These are phyloP conservation scores for Epicoccum nigrum DNA, from an alignment of 2,329 filamentous ascomycete species.

Conservation along the genomic window DNA sequence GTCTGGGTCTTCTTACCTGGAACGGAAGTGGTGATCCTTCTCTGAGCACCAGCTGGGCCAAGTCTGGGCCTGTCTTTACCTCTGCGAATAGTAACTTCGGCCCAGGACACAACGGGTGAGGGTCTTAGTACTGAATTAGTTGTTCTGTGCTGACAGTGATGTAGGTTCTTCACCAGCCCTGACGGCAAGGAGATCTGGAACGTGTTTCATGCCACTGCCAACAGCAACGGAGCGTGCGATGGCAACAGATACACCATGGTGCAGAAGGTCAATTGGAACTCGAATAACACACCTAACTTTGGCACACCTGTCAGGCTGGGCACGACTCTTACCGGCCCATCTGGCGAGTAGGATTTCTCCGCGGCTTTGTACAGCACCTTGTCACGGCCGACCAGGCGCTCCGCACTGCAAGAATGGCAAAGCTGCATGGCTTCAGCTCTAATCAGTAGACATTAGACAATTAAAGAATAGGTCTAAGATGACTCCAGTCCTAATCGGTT, in stretches of 20 bases:
- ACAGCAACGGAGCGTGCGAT: slow-evolving; percentile 58
- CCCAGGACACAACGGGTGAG: slow-evolving; percentile 59
- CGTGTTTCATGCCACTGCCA: slow-evolving; percentile 62
- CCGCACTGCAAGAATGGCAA: too few species aligned
- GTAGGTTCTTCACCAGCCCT: slow-evolving; percentile 63
- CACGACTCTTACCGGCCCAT: slow-evolving; percentile 42
- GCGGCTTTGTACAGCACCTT: background rate
- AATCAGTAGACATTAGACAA: too few species aligned
- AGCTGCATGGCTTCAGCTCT: too few species aligned
- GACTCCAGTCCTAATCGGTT: too few species aligned
- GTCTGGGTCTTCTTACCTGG: slow-evolving; percentile 61
- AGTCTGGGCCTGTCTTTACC: slow-evolving; percentile 59
- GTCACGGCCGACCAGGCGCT: too few species aligned
- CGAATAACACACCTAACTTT: slow-evolving; percentile 61
- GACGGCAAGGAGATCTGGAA: slow-evolving; percentile 62
- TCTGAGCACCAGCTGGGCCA: slow-evolving; percentile 55
- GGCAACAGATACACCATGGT: slow-evolving; percentile 61
- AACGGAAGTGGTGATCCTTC: slow-evolving; percentile 58
- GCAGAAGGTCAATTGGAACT: slow-evolving; percentile 58
- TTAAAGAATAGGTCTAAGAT: too few species aligned
- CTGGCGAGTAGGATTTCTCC: slow-evolving; percentile 36
- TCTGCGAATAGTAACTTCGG: slow-evolving; percentile 64
- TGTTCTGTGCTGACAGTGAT: background rate
- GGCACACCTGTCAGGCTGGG: slow-evolving; percentile 45
- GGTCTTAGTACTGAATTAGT: background rate